These are phyloP conservation scores for Pyricularia grisea DNA, from an alignment of 2,329 filamentous ascomycete genomes.

Conservation along the genomic window DNA sequence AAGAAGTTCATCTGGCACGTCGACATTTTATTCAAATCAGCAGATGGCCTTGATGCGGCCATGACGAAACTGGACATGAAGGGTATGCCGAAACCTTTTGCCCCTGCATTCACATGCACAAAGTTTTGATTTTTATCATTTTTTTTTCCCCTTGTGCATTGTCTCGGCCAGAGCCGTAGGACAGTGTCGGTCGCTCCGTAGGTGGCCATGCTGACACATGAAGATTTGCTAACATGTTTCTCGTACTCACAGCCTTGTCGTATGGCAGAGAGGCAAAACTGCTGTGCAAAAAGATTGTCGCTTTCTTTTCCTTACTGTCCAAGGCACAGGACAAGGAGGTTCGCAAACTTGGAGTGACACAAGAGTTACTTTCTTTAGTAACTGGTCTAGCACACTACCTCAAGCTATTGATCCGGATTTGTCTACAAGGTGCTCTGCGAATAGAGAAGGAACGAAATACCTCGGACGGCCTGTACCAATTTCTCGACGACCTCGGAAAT, in stretches of 20 bases:
- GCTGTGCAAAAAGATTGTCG: conserved; percentile 98
- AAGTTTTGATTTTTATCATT: no score
- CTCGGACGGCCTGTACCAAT: conserved; percentile 67
- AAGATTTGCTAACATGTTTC: neutral
- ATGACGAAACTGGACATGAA: conserved; percentile 64
- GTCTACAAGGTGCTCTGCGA: conserved; percentile 84
- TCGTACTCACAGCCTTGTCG: conserved; percentile 53
- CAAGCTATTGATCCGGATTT: conserved; percentile 94
- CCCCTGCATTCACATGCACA: neutral
- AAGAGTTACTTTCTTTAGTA: conserved; percentile 94
- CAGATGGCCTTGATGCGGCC: conserved; percentile 71
- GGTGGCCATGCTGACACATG: neutral
- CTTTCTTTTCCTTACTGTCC: conserved; percentile 90
- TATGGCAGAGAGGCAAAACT: conserved; percentile 96
- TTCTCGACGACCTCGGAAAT: conserved; percentile 74
- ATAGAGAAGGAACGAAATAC: conserved; percentile 76
- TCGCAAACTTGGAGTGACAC: conserved; percentile 87
- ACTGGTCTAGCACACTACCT: conserved; percentile 95
- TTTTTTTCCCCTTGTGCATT: neutral
- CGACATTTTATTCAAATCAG: conserved; percentile 81
- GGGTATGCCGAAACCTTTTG: conserved; percentile 43
- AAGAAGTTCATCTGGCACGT: conserved; percentile 96
- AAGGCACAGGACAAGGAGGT: conserved; percentile 90
- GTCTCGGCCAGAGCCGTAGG: neutral
- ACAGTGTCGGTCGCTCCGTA: neutral